Evolutionary conservation across 2,329 filamentous ascomycete genomes (phyloP).

Genomic region (Ciborinia camelliae): DNA sequence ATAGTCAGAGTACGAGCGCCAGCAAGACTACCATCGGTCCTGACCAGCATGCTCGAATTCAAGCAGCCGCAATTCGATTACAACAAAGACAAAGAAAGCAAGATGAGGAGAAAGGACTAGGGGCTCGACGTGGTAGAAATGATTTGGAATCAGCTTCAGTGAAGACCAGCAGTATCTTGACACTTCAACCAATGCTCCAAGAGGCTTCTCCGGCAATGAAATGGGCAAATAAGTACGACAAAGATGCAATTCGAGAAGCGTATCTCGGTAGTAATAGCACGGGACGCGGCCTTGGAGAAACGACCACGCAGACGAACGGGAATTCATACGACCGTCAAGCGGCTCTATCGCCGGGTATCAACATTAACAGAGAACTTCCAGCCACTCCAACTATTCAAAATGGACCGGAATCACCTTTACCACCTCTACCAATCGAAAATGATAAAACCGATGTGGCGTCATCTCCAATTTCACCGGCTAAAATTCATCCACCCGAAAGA

Average conservation of each 20-base stretch:
- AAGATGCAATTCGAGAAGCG: constrained; percentile 77
- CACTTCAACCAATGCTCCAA: constrained; percentile 78
- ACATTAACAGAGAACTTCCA: constrained; percentile 32
- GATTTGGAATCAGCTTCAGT: constrained; percentile 55
- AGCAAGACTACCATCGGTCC: constrained; percentile 85
- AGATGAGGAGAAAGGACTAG: constrained; percentile 48
- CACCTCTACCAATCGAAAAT: constrained; percentile 22
- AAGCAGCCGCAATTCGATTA: constrained; percentile 82
- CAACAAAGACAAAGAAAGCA: constrained; percentile 73
- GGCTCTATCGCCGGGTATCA: constrained; percentile 22
- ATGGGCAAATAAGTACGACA: constrained; percentile 95
- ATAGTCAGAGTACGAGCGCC: constrained; percentile 42
- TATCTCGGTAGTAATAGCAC: constrained; percentile 74
- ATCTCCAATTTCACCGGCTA: constrained; percentile 26
- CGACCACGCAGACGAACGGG: constrained; percentile 45
- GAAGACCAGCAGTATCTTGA: constrained; percentile 89
- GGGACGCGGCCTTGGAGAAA: constrained; percentile 60
- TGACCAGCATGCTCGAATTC: constrained; percentile 90
- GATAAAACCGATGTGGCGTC: constrained; percentile 40
- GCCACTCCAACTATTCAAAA: constrained; percentile 41
- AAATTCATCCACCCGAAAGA: constrained; percentile 23
- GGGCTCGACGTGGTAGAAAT: constrained; percentile 51
- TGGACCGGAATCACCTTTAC: constrained; percentile 22
- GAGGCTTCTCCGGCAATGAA: constrained; percentile 94
- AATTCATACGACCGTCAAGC: constrained; percentile 28